phyloP scores from a whole-genome alignment of 495 filamentous ascomycete species.

The Achaetomiella virescens region DNA sequence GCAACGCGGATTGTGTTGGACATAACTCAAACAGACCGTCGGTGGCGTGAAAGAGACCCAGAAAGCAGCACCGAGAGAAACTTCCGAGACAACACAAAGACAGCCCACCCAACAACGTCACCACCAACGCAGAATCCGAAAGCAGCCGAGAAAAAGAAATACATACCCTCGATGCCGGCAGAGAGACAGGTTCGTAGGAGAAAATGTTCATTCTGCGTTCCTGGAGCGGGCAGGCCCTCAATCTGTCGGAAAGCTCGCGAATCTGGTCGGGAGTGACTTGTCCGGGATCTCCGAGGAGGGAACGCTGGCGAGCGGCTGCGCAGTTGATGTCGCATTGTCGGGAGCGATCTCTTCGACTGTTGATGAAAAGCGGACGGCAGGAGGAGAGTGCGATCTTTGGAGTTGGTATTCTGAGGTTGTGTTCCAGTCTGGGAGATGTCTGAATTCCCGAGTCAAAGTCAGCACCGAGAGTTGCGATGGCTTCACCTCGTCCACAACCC shows the following conservation, averaged over 20 bases:
- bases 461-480: slow-evolving; percentile 10
- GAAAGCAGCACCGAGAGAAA: background rate
- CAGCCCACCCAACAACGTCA: slow-evolving; percentile 2
- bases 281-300: slow-evolving; percentile 26
- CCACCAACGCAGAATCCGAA: background rate
- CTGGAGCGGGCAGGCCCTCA: slow-evolving; percentile 71
- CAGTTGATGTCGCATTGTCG: slow-evolving; percentile 24
- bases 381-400: slow-evolving; percentile 19
- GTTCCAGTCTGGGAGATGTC: slow-evolving; percentile 5
- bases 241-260: slow-evolving; percentile 60
- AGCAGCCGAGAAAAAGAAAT: background rate
- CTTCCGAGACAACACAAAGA: background rate
- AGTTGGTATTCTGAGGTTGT: slow-evolving; percentile 6
- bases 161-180: slow-evolving; percentile 81
- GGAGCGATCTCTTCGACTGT: slow-evolving; percentile 69
- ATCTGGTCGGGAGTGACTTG: slow-evolving; percentile 55
- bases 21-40: background rate
- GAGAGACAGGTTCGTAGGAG: slow-evolving; percentile 77
- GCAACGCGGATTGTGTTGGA: background rate
- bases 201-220: slow-evolving; percentile 77
- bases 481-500: slow-evolving; percentile 1
- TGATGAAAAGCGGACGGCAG: slow-evolving; percentile 74
- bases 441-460: slow-evolving; percentile 1
- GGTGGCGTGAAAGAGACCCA: background rate
- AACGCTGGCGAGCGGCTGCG: slow-evolving; percentile 19